Evolutionary conservation across 2,329 filamentous ascomycete species (phyloP).

Genomic region (Myriosclerotinia scirpicola): DNA sequence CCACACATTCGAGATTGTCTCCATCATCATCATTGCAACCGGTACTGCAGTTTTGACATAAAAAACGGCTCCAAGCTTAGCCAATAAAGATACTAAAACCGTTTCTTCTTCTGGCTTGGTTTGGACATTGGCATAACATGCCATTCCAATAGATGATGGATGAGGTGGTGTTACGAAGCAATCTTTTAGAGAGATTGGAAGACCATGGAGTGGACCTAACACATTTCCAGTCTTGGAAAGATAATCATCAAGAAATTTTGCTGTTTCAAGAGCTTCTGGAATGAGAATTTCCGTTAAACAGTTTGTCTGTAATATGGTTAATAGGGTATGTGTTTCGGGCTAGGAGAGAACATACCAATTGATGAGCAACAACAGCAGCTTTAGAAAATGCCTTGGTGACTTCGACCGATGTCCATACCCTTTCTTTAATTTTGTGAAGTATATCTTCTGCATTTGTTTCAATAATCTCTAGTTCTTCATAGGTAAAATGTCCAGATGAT

Average conservation of each 20-base stretch:
- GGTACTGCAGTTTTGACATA: constrained; percentile 93
- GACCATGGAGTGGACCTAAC: constrained; percentile 45
- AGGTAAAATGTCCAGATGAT: constrained; percentile 21
- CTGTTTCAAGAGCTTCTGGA: constrained; percentile 51
- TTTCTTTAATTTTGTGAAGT: constrained; percentile 29
- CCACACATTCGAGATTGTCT: constrained; percentile 32
- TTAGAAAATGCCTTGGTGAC: constrained; percentile 50
- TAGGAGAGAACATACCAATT: constrained; percentile 42
- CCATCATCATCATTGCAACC: constrained; percentile 38
- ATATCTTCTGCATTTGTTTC: constrained; percentile 34
- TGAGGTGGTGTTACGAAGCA: constrained; percentile 43
- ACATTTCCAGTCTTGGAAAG: constrained; percentile 44
- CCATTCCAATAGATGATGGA: constrained; percentile 43
- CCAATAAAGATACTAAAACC: constrained; percentile 43
- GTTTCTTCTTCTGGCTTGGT: constrained; percentile 36
- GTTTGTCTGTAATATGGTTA: constrained; percentile 49
- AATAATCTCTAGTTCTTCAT: constrained; percentile 34
- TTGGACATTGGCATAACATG: constrained; percentile 41
- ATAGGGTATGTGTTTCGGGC: background rate
- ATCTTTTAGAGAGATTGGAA: constrained; percentile 46
- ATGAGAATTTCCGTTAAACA: constrained; percentile 60
- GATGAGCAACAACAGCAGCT: constrained; percentile 50
- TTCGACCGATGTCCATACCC: constrained; percentile 37
- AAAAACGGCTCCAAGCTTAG: constrained; percentile 57
- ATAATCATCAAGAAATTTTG: constrained; percentile 54